Evolutionary conservation across 2,329 filamentous ascomycete species (phyloP).

Genomic region (Dendryphion nanum): DNA sequence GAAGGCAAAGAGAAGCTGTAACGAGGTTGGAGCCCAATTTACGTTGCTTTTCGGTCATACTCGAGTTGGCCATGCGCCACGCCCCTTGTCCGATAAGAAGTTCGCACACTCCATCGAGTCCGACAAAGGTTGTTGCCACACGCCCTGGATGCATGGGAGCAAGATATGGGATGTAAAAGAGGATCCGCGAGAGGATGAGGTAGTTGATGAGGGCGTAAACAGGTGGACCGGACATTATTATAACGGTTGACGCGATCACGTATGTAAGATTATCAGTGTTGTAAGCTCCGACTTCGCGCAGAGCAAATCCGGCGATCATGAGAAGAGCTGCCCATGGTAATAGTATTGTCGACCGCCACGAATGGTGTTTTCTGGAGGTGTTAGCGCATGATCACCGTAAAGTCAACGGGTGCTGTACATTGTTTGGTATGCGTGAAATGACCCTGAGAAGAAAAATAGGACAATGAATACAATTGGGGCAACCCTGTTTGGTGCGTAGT

Average conservation of each 20-base stretch:
- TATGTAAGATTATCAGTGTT: constrained; percentile 46
- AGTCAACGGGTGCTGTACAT: constrained; percentile 46
- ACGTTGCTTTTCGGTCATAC: constrained; percentile 35
- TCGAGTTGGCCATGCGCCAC: constrained; percentile 43
- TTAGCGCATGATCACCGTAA: too few relatives aligned
- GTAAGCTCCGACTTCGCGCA: constrained; percentile 54
- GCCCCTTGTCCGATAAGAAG: constrained; percentile 54
- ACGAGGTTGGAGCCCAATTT: constrained; percentile 47
- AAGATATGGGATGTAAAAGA: constrained; percentile 62
- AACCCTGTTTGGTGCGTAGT: constrained; percentile 55
- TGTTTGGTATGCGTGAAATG: constrained; percentile 56
- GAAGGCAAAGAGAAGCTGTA: constrained; percentile 51
- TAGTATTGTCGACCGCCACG: constrained; percentile 56
- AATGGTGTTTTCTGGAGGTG: constrained; percentile 51
- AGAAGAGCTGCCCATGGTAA: constrained; percentile 56
- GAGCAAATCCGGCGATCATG: constrained; percentile 56
- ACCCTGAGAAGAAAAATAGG: constrained; percentile 47
- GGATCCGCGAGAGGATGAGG: constrained; percentile 58
- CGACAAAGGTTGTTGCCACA: constrained; percentile 59
- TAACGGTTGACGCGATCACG: constrained; percentile 41
- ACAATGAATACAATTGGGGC: constrained; percentile 55
- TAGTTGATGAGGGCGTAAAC: constrained; percentile 63
- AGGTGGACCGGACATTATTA: constrained; percentile 48
- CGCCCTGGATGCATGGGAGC: constrained; percentile 58
- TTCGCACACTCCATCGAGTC: constrained; percentile 52